Evolutionary conservation across 768 basidiomycete genomes (phyloP), one percentile per base, ranked within the genome.

Genomic region (Pisolithus marmoratus): DNA sequence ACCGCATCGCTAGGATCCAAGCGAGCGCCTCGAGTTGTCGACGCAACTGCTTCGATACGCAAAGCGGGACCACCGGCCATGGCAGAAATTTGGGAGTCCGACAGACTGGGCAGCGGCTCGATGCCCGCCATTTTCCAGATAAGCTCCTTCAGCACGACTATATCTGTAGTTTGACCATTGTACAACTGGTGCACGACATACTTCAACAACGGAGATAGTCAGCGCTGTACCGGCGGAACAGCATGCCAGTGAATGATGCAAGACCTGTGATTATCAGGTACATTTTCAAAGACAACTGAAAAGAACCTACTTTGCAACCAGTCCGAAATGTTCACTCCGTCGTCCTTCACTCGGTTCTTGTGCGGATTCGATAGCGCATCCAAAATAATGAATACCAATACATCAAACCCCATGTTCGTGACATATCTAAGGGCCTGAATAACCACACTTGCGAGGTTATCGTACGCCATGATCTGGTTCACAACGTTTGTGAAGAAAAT

Each of bases 81-180:
- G 5, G 91, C 91, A 38, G 77, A 67, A 48, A 98, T 83, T 67
- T 98, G 94, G 0, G 84, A 76, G 54, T 96, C 92, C 0, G 93
- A 90, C 36, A 97, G 72, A 65, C 85, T 93, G 0, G 91, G 90
- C 47, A 96, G 73, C 4, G 93, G 91, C 61, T 95, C 87, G 53
- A 96, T 90, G 4, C 90, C 93, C 5, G 93, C 87, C 92, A 97
- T 95, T 65, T 92, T 90, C 80, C 84, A 87, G 47, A 98, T 91
- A 47, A 99, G 72, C 62, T 95, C 93, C 29, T 87, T 82, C n/a
- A 99, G 75, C 22, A 98, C 89, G 20, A 94, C 80, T 41, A 97
- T 84, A 61, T 98, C 94, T 11, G 88, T 85, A 1, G 90, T 81
- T 62, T 92, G 84, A 34, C 84, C 85, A 43, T 82, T 81, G 63